phyloP scores from a whole-genome alignment of 176 grass and related monocot genomes.

The Saccharum officinarum region DNA sequence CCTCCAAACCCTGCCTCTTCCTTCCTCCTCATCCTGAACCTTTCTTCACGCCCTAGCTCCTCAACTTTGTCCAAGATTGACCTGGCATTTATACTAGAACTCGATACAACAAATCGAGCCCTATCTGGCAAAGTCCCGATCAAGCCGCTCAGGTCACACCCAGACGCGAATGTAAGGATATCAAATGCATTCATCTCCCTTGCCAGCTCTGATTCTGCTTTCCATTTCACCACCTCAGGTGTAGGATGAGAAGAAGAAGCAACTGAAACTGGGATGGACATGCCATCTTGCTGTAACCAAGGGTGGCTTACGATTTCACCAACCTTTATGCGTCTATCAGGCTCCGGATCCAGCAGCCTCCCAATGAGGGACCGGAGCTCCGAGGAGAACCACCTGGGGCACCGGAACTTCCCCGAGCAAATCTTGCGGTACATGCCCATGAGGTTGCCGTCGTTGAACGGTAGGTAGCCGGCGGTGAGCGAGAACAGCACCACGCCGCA shows the following conservation, averaged over 20 bases:
- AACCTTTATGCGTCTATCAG: conserved; percentile 27
- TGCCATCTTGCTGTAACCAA: conserved; percentile 26
- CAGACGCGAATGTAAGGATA: conserved; percentile 30
- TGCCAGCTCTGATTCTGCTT: conserved; percentile 13
- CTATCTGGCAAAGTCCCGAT: conserved; percentile 20
- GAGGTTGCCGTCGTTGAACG: conserved; percentile 50
- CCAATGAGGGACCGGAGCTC: conserved; percentile 33
- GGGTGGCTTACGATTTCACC: conserved; percentile 36
- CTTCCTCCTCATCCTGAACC: background rate
- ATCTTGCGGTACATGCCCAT: conserved; percentile 55
- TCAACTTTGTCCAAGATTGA: background rate
- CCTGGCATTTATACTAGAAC: background rate
- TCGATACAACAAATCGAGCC: background rate
- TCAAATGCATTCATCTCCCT: conserved; percentile 48
- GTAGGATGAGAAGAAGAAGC: background rate
- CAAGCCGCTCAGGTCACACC: conserved; percentile 46
- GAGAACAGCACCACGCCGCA: conserved; percentile 46
- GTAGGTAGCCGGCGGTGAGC: conserved; percentile 47
- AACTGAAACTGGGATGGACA: background rate
- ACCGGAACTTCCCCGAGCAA: conserved; percentile 36
- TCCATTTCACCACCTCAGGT: conserved; percentile 2
- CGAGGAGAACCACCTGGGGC: conserved; percentile 32
- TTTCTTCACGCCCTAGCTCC: conserved; percentile 9
- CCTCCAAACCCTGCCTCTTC: background rate
- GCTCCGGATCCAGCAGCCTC: conserved; percentile 29